Conservation (phyloP, 345 rosid species). For the Pseudoturritis turrita region DNA sequence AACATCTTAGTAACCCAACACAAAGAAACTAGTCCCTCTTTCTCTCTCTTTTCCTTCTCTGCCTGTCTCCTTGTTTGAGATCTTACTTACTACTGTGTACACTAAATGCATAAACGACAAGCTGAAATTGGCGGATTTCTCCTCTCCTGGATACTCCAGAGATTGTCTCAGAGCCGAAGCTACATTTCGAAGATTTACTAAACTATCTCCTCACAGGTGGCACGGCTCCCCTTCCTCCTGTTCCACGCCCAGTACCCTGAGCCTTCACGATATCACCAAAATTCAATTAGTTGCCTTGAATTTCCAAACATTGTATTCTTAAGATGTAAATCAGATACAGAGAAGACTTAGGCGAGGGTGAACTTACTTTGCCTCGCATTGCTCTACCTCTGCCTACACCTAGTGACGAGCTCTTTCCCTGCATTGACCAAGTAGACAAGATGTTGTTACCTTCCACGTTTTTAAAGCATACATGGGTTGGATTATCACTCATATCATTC, state of each 20-base stretch:
- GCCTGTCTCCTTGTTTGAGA: background rate
- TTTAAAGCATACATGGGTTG: background rate
- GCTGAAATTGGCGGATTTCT: background rate
- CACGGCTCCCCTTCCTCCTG: constrained; percentile 70
- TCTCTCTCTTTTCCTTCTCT: background rate
- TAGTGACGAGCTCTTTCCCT: constrained; percentile 85
- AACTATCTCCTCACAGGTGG: constrained; percentile 71
- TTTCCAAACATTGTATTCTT: background rate
- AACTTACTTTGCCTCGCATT: constrained; percentile 84
- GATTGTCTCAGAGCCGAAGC: background rate
- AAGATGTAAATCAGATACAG: background rate
- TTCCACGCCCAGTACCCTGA: constrained; percentile 80
- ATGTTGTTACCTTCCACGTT: background rate
- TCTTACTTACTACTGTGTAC: background rate
- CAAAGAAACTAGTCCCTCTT: background rate
- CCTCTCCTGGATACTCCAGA: background rate
- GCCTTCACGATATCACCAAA: constrained; percentile 23
- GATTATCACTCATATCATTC: background rate
- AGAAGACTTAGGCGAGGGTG: background rate
- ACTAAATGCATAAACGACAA: background rate
- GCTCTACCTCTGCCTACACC: constrained; percentile 97
- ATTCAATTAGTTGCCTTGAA: background rate
- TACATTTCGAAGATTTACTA: background rate
- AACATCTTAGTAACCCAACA: background rate
- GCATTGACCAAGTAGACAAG: constrained; percentile 20